phyloP scores from a whole-genome alignment of 2,329 filamentous ascomycete species.

The Mariannaea elegans region DNA sequence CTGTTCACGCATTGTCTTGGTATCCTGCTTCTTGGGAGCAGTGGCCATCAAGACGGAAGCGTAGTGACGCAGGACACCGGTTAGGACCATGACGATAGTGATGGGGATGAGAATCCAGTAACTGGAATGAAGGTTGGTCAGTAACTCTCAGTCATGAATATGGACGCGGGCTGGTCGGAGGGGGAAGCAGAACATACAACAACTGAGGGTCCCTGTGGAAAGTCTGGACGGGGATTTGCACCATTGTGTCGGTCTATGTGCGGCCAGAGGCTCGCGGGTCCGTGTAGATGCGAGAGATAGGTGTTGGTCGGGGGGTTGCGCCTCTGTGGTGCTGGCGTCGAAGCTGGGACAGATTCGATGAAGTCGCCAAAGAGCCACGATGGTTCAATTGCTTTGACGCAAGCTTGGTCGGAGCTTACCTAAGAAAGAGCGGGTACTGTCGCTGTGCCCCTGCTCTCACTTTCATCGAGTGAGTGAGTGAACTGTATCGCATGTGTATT shows the following conservation, averaged over 20 bases:
- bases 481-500: not conserved
- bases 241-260: conserved; percentile 65
- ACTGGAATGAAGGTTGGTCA: conserved; percentile 58
- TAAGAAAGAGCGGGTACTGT: conserved; percentile 12
- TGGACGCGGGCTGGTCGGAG: not conserved
- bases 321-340: conserved; percentile 15
- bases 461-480: not conserved
- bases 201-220: conserved; percentile 98
- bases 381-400: conserved; percentile 17
- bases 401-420: conserved; percentile 16
- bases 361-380: conserved; percentile 24
- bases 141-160: conserved; percentile 12
- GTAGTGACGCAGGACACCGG: conserved; percentile 95
- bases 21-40: conserved; percentile 82
- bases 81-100: conserved; percentile 97
- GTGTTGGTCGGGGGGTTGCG: conserved; percentile 23
- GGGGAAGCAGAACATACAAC: conserved; percentile 71
- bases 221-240: conserved; percentile 86
- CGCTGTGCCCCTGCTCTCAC: not conserved
- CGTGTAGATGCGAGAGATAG: conserved; percentile 14
- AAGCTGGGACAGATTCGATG: conserved; percentile 4
- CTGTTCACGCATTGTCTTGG: conserved; percentile 83
- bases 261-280: conserved; percentile 22
- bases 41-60: conserved; percentile 89
- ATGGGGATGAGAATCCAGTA: conserved; percentile 99